Conservation (phyloP, 1,139 yeast genomes). For the Protomyces lactucae-debilis region DNA sequence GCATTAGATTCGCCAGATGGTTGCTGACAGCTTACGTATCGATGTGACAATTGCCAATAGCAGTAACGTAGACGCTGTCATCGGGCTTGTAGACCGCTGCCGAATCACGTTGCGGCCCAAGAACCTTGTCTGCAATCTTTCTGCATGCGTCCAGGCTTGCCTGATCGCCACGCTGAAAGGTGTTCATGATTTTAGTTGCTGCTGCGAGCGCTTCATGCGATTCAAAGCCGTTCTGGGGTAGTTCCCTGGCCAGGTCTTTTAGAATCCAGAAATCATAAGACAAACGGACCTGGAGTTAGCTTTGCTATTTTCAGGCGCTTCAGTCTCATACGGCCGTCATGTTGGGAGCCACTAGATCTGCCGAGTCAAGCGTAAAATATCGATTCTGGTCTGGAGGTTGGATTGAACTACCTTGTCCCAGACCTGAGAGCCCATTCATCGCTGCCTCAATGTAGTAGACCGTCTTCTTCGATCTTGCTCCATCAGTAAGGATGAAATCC, state of each 20-base stretch:
- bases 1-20: background rate
- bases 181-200: conserved; percentile 74
- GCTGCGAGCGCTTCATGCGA: conserved; percentile 75
- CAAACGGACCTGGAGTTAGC: conserved; percentile 47
- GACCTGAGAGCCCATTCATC: conserved; percentile 93
- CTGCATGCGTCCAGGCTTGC: conserved; percentile 58
- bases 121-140: conserved; percentile 55
- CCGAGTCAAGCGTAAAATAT: conserved; percentile 59
- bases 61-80: conserved; percentile 53
- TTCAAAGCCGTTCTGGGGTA: conserved; percentile 70
- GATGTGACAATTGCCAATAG: conserved; percentile 91
- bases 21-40: conserved; percentile 52
- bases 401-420: conserved; percentile 53
- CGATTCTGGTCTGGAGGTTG: conserved; percentile 66
- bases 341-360: conserved; percentile 79
- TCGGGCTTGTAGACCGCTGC: conserved; percentile 53
- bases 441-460: conserved; percentile 77
- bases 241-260: conserved; percentile 85
- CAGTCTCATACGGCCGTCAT: conserved; percentile 53
- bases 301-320: too few relatives aligned
- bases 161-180: conserved; percentile 58
- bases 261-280: conserved; percentile 80
- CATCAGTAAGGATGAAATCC: conserved; percentile 51
- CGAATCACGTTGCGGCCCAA: conserved; percentile 63
- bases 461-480: conserved; percentile 44